Percentiles rank a stretch among this genome's conserved stretches.
Evolutionary conservation across 1,139 yeast species (phyloP).

Genomic region (Hyphopichia buzzinii): DNA sequence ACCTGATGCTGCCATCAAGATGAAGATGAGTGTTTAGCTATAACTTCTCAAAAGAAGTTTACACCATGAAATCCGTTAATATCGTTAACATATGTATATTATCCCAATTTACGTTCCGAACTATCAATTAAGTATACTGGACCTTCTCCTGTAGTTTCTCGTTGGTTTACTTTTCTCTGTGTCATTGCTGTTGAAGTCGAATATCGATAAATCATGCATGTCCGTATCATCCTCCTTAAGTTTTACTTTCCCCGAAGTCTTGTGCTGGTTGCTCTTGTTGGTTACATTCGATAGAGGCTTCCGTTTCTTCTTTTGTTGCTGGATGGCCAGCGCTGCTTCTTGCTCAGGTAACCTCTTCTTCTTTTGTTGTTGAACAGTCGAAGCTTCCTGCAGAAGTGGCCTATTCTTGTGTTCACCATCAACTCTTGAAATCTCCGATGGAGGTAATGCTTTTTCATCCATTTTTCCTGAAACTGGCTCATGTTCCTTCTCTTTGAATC

Average conservation of each 20-base stretch:
- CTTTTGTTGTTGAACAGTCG: too few species aligned
- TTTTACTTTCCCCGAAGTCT: neutral
- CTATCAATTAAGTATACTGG: conserved; percentile 7
- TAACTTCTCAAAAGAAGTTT: too few species aligned
- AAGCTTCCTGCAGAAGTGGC: too few species aligned
- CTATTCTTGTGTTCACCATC: too few species aligned
- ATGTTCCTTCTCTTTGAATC: conserved; percentile 8
- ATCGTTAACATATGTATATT: conserved; percentile 4
- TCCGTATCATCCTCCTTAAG: neutral
- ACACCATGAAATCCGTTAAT: too few species aligned
- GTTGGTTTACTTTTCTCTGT: conserved; percentile 5
- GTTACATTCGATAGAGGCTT: conserved; percentile 21
- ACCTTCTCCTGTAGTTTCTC: conserved; percentile 9
- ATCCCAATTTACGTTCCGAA: conserved; percentile 1
- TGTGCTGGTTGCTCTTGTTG: conserved; percentile 8
- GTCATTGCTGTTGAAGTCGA: conserved; percentile 26
- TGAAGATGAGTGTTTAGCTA: conserved; percentile 68
- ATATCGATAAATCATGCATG: conserved; percentile 20
- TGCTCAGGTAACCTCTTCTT: neutral
- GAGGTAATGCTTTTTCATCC: conserved; percentile 6
- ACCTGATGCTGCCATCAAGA: conserved; percentile 80
- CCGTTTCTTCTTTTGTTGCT: conserved; percentile 9
- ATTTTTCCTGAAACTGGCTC: conserved; percentile 6
- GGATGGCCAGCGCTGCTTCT: neutral
- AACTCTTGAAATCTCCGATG: too few species aligned